These are phyloP conservation scores for Claviceps africana DNA, from an alignment of 2,329 filamentous ascomycete species.

Conservation along the genomic window DNA sequence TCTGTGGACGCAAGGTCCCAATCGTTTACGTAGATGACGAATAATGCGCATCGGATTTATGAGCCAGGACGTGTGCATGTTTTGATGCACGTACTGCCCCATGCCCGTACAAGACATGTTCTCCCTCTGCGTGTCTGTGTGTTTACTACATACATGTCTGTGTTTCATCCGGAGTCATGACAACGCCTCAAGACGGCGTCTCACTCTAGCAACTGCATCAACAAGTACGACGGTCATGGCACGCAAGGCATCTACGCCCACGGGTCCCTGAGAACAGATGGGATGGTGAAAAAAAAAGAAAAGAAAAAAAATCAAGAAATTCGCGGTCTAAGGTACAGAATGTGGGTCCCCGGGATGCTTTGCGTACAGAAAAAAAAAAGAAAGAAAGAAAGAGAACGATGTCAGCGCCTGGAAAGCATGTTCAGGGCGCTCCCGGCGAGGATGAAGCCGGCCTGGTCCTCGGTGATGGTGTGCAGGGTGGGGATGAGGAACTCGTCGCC, in stretches of 20 bases:
- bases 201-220: no score
- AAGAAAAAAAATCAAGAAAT: background rate
- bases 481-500: conserved; percentile 56
- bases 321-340: no score
- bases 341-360: no score
- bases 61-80: background rate
- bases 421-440: conserved; percentile 90
- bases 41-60: background rate
- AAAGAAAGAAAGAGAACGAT: no score
- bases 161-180: no score
- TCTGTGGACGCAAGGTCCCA: background rate
- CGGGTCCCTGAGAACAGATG: background rate
- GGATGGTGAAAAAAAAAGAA: background rate
- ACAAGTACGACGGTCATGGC: no score
- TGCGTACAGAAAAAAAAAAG: background rate
- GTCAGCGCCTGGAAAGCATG: conserved; percentile 55
- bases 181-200: no score
- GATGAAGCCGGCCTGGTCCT: conserved; percentile 85
- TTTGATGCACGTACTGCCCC: no score
- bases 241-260: no score
- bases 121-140: no score
- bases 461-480: conserved; percentile 76
- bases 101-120: no score
- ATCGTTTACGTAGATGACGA: background rate
- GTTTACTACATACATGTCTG: no score